Evolutionary conservation across 176 grass and related monocot genomes (phyloP), one percentile per base, ranked within the genome.

Genomic region (Tillandsia leiboldiana): DNA sequence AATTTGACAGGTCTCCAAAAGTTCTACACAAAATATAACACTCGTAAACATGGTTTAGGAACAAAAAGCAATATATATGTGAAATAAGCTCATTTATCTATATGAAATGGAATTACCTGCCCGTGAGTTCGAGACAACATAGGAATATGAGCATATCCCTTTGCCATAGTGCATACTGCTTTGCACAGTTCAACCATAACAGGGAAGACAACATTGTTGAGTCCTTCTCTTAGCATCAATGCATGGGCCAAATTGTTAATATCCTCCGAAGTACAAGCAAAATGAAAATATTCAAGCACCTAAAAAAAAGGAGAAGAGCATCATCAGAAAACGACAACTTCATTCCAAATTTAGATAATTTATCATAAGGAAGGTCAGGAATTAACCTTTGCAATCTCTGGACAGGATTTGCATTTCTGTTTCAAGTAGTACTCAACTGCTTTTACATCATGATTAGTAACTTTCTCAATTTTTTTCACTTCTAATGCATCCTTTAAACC

Each of bases 251-350:
- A 61, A 63, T 96, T 96, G 75, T 96, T 96, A 66, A 96, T 96
- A 72, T 96, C 92, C 85, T 96, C 88, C 17, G 88, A 96, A 48
- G 92, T 96, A 69, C 92, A 96, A 50, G 83, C 92, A 80, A 92
- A 96, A 89, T 92, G 92, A 68, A 96, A 91, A 83, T 89, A 96
- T 64, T 96, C 88, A 49, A 84, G 83, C 1, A 96, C 92, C 88
- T 96, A 79, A 33, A 4, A 72, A 72, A 11, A 78, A 81, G 53
- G 49, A 61, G 56, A 64, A 51, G 2, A 68, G 9, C 23, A 17
- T 77, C 1, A 50, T 68, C 11, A 75, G 33, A 42, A 42, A 42
- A 42, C 33, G 33, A 42, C 33, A 42, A 7, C 33, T 42, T 42
- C 33, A 42, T 42, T 42, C 33, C 33, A 42, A 42, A 42, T 5